Evolutionary conservation across 495 filamentous ascomycete species (phyloP).

Genomic region (Aspergillus biplanus): DNA sequence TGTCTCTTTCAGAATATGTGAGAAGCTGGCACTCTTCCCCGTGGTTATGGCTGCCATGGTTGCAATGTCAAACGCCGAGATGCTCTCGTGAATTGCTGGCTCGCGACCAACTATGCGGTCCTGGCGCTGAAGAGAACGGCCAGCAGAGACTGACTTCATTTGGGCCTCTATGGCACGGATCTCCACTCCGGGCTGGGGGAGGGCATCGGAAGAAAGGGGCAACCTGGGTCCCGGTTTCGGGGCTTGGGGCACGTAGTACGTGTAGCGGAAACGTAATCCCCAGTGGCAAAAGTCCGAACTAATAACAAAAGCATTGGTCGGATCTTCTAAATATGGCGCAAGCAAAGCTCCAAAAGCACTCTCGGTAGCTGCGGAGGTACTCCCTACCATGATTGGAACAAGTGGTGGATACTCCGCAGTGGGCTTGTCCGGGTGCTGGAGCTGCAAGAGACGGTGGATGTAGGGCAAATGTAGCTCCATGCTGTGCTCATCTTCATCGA

Average conservation of each 20-base stretch:
- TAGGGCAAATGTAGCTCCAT: conserved; percentile 97
- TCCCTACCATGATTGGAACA: conserved; percentile 89
- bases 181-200: conserved; percentile 45
- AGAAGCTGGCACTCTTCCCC: conserved; percentile 70
- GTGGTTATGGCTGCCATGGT: conserved; percentile 83
- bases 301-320: conserved; percentile 79
- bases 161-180: conserved; percentile 29
- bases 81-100: conserved; percentile 81
- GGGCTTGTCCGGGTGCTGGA: conserved; percentile 41
- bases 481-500: conserved; percentile 90
- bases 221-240: conserved; percentile 44
- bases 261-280: conserved; percentile 86
- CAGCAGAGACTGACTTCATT: conserved; percentile 38
- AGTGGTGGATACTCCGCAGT: conserved; percentile 67
- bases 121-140: conserved; percentile 41
- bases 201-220: conserved; percentile 42
- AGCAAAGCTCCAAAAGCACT: conserved; percentile 69
- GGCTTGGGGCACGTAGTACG: conserved; percentile 68
- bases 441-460: conserved; percentile 75
- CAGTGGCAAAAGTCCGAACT: conserved; percentile 98
- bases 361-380: conserved; percentile 67
- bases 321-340: conserved; percentile 78
- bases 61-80: conserved; percentile 75
- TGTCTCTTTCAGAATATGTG: conserved; percentile 68
- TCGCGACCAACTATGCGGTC: conserved; percentile 41